Percentiles rank a stretch among this genome's conserved stretches.
Evolutionary conservation across 495 filamentous ascomycete species (phyloP).

Genomic region (Daldinia vernicosa): DNA sequence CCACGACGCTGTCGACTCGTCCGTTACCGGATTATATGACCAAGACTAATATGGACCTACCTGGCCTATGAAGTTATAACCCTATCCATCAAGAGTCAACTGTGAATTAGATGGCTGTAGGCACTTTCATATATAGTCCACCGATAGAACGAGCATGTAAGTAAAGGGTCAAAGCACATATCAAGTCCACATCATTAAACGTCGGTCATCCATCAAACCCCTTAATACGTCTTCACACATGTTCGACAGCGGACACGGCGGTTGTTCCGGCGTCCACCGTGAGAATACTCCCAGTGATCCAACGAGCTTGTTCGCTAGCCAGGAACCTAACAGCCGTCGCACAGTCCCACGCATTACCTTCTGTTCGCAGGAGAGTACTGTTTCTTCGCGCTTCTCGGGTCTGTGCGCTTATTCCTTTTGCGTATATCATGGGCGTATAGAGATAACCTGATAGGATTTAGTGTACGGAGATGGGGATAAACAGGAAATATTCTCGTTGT

Average conservation of each 20-base stretch:
- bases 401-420: slow-evolving; percentile 60
- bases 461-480: background rate
- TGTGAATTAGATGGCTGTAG: background rate
- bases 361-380: slow-evolving; percentile 61
- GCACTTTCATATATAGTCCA: background rate
- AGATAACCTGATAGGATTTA: slow-evolving; percentile 53
- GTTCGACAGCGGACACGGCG: slow-evolving; percentile 32
- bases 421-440: slow-evolving; percentile 69
- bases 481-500: background rate
- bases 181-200: background rate
- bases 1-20: background rate
- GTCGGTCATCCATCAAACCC: background rate
- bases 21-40: slow-evolving; percentile 13
- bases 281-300: slow-evolving; percentile 60
- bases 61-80: background rate
- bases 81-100: background rate
- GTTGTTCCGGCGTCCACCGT: slow-evolving; percentile 62
- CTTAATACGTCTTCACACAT: slow-evolving; percentile 16
- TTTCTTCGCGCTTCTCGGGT: slow-evolving; percentile 56
- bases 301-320: slow-evolving; percentile 57
- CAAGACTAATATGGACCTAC: no score
- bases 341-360: slow-evolving; percentile 65
- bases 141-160: background rate
- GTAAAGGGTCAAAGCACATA: background rate
- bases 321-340: slow-evolving; percentile 53